A percentile compares a stretch with the other conserved stretches of the same genome.
These are phyloP conservation scores for Tricholoma bakamatsutake DNA, from an alignment of 768 basidiomycete species.

Conservation along the genomic window DNA sequence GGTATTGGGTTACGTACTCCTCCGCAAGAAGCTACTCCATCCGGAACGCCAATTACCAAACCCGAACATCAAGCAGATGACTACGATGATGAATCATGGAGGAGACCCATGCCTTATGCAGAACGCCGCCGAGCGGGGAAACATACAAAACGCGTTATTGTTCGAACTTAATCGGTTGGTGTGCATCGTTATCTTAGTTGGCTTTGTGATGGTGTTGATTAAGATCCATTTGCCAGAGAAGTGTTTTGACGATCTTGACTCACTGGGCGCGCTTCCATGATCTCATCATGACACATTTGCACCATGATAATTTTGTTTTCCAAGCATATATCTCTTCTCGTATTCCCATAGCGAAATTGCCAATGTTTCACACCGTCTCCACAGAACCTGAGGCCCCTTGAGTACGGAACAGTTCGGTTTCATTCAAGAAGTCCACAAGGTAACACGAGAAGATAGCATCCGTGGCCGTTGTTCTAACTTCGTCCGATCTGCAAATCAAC, in stretches of 20 bases:
- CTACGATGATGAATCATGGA: constrained; percentile 69
- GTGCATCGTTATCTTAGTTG: constrained; percentile 12
- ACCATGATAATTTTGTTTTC: background rate
- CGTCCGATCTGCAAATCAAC: constrained; percentile 24
- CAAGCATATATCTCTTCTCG: background rate
- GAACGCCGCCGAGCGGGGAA: constrained; percentile 77
- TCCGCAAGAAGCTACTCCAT: constrained; percentile 35
- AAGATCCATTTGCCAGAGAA: background rate
- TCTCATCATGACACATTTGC: background rate
- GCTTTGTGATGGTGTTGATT: constrained; percentile 1
- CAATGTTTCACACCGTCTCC: constrained; percentile 1
- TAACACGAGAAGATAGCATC: constrained; percentile 7
- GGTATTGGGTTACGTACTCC: constrained; percentile 39
- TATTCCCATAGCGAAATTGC: background rate
- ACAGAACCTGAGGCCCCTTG: background rate
- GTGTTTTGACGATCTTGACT: constrained; percentile 12
- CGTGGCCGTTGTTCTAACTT: constrained; percentile 8
- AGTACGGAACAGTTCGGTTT: constrained; percentile 1
- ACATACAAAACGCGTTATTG: constrained; percentile 70
- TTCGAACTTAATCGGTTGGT: constrained; percentile 32
- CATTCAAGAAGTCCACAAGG: constrained; percentile 10
- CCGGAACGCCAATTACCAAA: constrained; percentile 28
- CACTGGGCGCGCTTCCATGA: constrained; percentile 2
- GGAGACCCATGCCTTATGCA: constrained; percentile 63
- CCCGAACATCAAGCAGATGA: constrained; percentile 40